Evolutionary conservation across 352 stramenopile genomes (phyloP), one percentile per base, ranked within the genome.

Genomic region (Phytopythium helicoides): DNA sequence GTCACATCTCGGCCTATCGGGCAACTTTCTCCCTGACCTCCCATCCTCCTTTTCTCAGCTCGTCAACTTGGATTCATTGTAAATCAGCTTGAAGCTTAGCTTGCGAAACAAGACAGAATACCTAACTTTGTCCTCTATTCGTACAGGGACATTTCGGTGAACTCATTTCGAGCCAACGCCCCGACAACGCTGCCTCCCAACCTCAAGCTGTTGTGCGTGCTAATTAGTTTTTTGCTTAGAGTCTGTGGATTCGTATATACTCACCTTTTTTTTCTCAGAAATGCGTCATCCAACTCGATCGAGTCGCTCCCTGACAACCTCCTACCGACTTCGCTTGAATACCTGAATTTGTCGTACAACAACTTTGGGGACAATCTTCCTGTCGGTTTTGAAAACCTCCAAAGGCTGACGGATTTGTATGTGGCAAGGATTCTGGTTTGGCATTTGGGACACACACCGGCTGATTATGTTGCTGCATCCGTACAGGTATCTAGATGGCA

Each of bases 261-360:
- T 37, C 9, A 23, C 19, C 23, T 33, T 25, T 9, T n/a, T 16
- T 26, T 3, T 7, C 34, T 3, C 40, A 56, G 61, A 25, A 66
- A 65, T 37, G 26, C 63, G 15, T 65, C 61, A 6, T 42, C 11
- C 2, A 66, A 69, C 37, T 23, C 26, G 3, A 58, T 68, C 15
- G 16, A 48, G 11, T 44, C 25, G 15, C 36, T 68, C n/a, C 46
- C 46, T 1, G 46, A 52, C 33, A 52, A 52, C 8, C 3, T 35
- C 19, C 33, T 33, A 11, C 38, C 22, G 23, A 36, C 16, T 23
- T 37, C 26, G 34, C 62, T 93, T 14, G 55, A 87, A 22, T 58
- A 79, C 6, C 60, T 93, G 2, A 76, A 93, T 45, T 50, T 93
- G 31, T 86, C 81, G 9, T 91, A 90, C 66, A 93, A 93, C 62